Conservation (phyloP, 495 filamentous ascomycete species). For the Tuber indicum region DNA sequence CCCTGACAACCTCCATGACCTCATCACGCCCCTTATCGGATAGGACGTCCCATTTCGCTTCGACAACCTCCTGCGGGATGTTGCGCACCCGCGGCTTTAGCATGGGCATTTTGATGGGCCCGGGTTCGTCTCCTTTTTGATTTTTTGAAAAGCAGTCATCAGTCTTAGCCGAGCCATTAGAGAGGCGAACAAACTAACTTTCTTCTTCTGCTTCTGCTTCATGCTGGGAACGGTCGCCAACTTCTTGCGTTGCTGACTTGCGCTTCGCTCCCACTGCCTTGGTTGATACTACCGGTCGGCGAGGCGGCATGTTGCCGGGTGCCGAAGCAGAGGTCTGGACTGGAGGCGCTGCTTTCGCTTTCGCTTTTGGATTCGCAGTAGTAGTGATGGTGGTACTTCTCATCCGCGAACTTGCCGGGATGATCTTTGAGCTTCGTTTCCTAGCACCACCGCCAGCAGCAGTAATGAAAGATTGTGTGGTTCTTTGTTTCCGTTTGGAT, state of each 20-base stretch:
- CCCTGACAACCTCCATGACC: slow-evolving; percentile 28
- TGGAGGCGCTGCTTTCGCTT: not conserved
- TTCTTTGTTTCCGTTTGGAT: not conserved
- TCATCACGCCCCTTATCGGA: slow-evolving; percentile 23
- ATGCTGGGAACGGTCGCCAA: not conserved
- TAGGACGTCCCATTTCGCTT: slow-evolving; percentile 29
- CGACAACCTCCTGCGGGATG: slow-evolving; percentile 30
- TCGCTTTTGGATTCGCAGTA: not conserved
- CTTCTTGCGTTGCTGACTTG: not conserved
- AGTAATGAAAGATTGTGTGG: not conserved
- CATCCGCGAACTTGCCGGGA: not conserved
- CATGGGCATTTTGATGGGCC: slow-evolving; percentile 26
- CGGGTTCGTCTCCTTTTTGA: not conserved
- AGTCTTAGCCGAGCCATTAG: not conserved
- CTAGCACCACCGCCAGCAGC: not conserved
- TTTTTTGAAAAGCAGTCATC: not conserved
- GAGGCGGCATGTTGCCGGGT: not conserved
- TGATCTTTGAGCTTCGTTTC: not conserved
- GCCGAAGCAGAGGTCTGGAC: not conserved
- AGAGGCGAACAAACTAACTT: not conserved
- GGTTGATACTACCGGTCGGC: not conserved
- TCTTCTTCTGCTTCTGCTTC: not conserved
- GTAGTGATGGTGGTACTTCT: not conserved
- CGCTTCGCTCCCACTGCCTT: not conserved
- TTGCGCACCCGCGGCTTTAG: slow-evolving; percentile 21